Evolutionary conservation across 306 rosid genomes (phyloP), one percentile per base, ranked within the genome.

Genomic region (Prinsepia uniflora): DNA sequence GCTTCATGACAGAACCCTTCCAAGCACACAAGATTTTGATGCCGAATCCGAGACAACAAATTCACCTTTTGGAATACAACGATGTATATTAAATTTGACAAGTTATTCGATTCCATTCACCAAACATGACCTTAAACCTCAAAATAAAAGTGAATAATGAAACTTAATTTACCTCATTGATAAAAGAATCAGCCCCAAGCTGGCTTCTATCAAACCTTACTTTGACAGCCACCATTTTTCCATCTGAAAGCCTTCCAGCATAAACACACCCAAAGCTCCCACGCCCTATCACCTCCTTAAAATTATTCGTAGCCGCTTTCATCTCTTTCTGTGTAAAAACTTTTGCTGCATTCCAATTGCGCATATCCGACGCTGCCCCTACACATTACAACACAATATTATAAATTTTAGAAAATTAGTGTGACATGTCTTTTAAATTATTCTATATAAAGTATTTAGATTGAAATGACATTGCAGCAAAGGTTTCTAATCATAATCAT

Each of bases 201-300:
- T 85, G 97, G 70, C 82, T 82, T 84, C 84, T 90, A 72, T 93
- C 98, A 64, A 83, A 84, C 75, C 97, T 85, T 74, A 93, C 97
- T 90, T 93, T 93, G 79, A 93, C 92, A 48, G 97, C 98, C 41
- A 90, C 92, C 47, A 80, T 68, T 78, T 83, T 93, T 11, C 94
- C 92, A 57, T 84, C 82, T 6, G 75, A 80, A 75, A 93, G 96
- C 80, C 84, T 90, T 79, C 97, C 98, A 48, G 81, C 89, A 83
- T 88, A 90, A 67, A 93, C 98, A 34, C 94, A 82, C 77, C 98
- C 98, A 63, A 93, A 93, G 77, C 98, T 88, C 7, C 98, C 98
- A 30, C 92, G 76, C 65, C 98, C 98, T 64, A 93, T 75, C 10
- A 90, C 81, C 71, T 93, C 86, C 83, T 90, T 93, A 41, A 93